Evolutionary conservation across 1,284 basidiomycete species (phyloP), one percentile per base, ranked within the genome.

Genomic region (Heterobasidion parviporum): DNA sequence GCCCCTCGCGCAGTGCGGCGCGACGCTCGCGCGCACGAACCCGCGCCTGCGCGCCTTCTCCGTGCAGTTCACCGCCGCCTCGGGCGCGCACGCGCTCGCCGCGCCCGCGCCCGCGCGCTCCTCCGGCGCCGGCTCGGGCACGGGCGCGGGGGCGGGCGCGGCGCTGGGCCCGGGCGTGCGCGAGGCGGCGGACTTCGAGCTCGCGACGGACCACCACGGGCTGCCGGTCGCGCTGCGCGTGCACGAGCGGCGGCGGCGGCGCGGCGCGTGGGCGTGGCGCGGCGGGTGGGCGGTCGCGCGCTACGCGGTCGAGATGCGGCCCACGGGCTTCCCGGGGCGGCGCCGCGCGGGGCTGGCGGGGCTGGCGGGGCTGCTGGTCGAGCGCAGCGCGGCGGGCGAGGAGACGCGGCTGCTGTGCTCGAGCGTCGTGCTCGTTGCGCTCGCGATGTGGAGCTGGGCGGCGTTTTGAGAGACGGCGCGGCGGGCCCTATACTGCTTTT

Each of bases 351-450:
- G n/a, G 38, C 2, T 10, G 3, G 62, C 65, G 60, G 76, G 72
- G 15, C 59, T 73, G 43, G 38, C 72, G 32, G 68, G 70, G 53
- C 65, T 88, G 53, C 54, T 85, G 34, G 60, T 80, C 15, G 86
- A 87, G 67, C 72, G 68, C 56, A 81, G 81, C 36, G 69, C 77
- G 1, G 86, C 87, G 10, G 86, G 86, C 1, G 83, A 88, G 64
- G 86, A 89, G 67, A 74, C 79, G 64, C 72, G 86, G 57, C 71
- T 87, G 68, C 72, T 88, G 47, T 52, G 78, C 52, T 79, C 85
- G 57, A 80, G 82, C 60, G 64, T 74, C 52, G 67, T 79, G 56
- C 64, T 89, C 56, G 69, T 82, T 3, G 69, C 72, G 53, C 66
- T 87, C 53, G 81, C 85, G 6, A 64, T 79, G 41, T 83, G 81